Evolutionary conservation across 1,139 yeast genomes (phyloP), one percentile per base, ranked within the genome.

Genomic region (Pichia sp.): DNA sequence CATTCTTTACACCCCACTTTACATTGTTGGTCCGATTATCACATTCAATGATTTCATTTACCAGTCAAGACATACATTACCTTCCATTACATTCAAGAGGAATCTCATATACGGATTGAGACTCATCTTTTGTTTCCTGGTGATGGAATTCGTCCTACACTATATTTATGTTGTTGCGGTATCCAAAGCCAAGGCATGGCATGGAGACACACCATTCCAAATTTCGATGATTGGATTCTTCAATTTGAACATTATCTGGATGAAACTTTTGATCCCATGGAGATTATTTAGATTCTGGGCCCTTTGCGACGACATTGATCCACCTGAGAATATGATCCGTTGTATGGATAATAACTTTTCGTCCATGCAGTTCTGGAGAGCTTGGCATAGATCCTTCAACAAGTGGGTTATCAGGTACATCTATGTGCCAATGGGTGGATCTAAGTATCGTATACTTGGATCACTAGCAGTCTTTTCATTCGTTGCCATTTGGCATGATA

Each of bases 401-500:
- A 72, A 84, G 48, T 93, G 96, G 94, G 81, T 85, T 29, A 70
- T 83, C 14, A 68, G 95, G 44, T 70, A 72, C 45, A 72, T 91
- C 31, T 91, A 91, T 52, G 70, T 88, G 16, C 97, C 97, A 2
- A 63, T 91, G 42, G 97, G 97, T 5, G 96, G 96, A 1, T 71
- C 84, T 1, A 64, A 62, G 8, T 71, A 74, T 49, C 64, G 94
- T 46, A 63, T 91, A 7, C 46, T 82, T 34, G 88, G 91, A 45
- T 77, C 88, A 22, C 63, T 91, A 29, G 72, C 88, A 19, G 96
- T 87, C n/a, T 93, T 93, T 56, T 79, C 94, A 24, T 93, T 93
- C 62, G 98, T 93, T 25, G 98, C 98, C 3, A 67, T 93, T 22
- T 93, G 99, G 99, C 99, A 93, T 60, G 98, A 93, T 54, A 88